These are phyloP conservation scores for Paraurostyla sp. DNA, from an alignment of 73 alveolate genomes.

Conservation along the genomic window DNA sequence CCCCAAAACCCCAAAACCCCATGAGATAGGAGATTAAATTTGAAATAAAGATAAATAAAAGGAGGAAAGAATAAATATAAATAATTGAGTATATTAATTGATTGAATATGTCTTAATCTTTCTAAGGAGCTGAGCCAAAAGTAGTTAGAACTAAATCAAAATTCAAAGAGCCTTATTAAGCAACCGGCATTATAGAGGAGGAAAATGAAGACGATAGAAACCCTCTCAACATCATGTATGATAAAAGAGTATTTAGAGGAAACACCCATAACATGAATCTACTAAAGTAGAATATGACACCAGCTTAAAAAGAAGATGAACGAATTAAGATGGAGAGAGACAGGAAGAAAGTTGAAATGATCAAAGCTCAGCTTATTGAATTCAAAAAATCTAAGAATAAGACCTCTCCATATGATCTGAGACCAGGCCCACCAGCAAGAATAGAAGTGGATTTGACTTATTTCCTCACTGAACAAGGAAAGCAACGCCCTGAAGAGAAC, in stretches of 20 bases:
- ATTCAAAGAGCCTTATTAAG: not conserved
- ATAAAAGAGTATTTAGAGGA: conserved; percentile 90
- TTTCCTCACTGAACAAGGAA: conserved; percentile 87
- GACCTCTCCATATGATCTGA: conserved; percentile 87
- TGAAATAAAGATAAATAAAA: no score
- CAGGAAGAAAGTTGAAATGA: conserved; percentile 78
- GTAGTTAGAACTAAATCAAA: conserved; percentile 22
- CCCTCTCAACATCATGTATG: conserved; percentile 81
- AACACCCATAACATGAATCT: conserved; percentile 83
- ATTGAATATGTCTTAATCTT: conserved; percentile 38
- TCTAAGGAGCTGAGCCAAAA: conserved; percentile 56
- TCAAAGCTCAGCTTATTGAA: conserved; percentile 69
- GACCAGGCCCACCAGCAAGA: conserved; percentile 94
- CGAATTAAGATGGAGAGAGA: conserved; percentile 74
- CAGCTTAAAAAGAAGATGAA: conserved; percentile 71
- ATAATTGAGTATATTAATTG: no score
- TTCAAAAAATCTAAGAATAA: conserved; percentile 83
- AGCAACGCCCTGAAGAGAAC: conserved; percentile 69
- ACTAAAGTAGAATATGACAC: conserved; percentile 69
- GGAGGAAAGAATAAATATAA: no score
- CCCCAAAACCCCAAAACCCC: no score
- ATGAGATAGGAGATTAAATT: no score
- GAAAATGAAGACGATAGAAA: conserved; percentile 67
- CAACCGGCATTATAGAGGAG: conserved; percentile 46
- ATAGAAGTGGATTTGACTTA: conserved; percentile 92